Percentiles rank a stretch among this genome's conserved stretches.
Conservation (phyloP, 768 basidiomycete species). For the Naganishia vishniacii region DNA sequence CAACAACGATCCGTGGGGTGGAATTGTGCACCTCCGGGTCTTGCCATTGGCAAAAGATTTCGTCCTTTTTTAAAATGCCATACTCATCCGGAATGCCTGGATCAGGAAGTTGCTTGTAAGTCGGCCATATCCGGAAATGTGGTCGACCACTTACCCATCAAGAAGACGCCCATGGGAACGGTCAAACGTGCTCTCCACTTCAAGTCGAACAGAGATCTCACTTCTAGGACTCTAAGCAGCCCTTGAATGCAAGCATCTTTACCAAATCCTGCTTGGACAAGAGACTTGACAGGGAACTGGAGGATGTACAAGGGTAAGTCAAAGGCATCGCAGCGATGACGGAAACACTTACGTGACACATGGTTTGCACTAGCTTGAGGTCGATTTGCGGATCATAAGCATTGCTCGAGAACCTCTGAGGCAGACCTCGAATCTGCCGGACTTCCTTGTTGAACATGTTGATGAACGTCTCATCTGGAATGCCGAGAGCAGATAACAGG, state of each 20-base stretch:
- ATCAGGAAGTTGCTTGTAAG: background rate
- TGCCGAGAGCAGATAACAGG: constrained; percentile 41
- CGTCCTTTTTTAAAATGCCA: constrained; percentile 24
- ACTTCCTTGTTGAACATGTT: constrained; percentile 42
- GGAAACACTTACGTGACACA: constrained; percentile 2
- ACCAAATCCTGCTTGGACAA: constrained; percentile 29
- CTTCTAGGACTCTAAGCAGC: constrained; percentile 27
- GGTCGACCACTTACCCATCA: constrained; percentile 24
- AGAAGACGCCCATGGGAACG: constrained; percentile 29
- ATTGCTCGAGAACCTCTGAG: background rate
- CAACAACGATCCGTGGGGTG: constrained; percentile 17
- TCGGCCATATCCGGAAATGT: background rate
- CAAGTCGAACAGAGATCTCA: constrained; percentile 28
- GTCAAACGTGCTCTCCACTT: constrained; percentile 32
- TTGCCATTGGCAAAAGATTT: constrained; percentile 31
- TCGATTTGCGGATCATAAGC: background rate
- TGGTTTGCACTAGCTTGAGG: constrained; percentile 10
- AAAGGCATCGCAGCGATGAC: background rate
- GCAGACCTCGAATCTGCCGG: constrained; percentile 5
- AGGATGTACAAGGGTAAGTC: background rate
- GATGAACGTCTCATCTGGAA: constrained; percentile 38
- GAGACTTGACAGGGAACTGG: constrained; percentile 30
- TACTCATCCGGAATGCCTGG: constrained; percentile 27
- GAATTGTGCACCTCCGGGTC: constrained; percentile 19
- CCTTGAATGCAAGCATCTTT: constrained; percentile 29